These are phyloP conservation scores for Apophysomyces elegans DNA, from an alignment of 371 early-diverging fungal genomes.

Conservation along the genomic window DNA sequence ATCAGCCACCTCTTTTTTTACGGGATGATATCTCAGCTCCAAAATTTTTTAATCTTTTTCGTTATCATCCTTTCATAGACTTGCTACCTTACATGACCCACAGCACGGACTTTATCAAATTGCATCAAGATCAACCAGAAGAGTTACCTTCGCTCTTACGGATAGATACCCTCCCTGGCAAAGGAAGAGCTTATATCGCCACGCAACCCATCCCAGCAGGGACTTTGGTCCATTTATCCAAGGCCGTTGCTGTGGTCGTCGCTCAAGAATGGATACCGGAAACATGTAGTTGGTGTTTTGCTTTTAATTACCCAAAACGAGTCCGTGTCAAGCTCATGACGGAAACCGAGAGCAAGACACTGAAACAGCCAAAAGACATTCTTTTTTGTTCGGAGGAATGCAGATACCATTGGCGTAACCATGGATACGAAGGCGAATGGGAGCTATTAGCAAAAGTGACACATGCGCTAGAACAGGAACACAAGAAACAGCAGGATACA, in stretches of 20 bases:
- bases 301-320: conserved; percentile 42
- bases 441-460: conserved; percentile 6
- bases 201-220: conserved; percentile 31
- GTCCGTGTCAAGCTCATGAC: conserved; percentile 31
- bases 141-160: conserved; percentile 12
- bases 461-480: conserved; percentile 16
- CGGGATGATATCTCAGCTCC: neutral
- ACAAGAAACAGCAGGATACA: neutral
- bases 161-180: conserved; percentile 28
- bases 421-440: conserved; percentile 19
- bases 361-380: conserved; percentile 19
- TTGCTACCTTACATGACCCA: neutral
- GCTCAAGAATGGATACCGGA: conserved; percentile 50
- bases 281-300: conserved; percentile 45
- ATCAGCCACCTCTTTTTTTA: neutral
- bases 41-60: conserved; percentile 2
- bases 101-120: conserved; percentile 11
- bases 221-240: conserved; percentile 27
- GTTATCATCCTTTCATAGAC: conserved; percentile 7
- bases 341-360: neutral
- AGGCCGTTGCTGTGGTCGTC: conserved; percentile 37
- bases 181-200: conserved; percentile 43
- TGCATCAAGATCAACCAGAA: conserved; percentile 19
- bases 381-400: conserved; percentile 43
- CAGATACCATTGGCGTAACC: conserved; percentile 12